Evolutionary conservation across 2,329 filamentous ascomycete genomes (phyloP).

Genomic region (Anthostomella pinea): DNA sequence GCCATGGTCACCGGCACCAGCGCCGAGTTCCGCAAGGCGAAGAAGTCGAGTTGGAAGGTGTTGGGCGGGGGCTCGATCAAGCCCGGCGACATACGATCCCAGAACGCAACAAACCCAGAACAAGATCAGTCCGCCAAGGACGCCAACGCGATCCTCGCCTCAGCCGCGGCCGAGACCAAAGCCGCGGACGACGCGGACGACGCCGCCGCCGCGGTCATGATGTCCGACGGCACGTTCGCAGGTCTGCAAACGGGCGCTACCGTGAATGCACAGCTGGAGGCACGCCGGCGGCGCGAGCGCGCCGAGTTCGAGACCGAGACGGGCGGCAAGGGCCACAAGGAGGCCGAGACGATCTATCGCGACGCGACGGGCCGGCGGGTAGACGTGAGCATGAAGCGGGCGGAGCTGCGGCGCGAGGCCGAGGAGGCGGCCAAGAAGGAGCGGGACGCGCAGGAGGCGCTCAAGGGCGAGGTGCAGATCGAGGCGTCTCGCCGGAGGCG

Average conservation of each 20-base stretch:
- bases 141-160: conserved; percentile 78
- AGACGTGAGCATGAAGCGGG: conserved; percentile 86
- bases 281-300: conserved; percentile 51
- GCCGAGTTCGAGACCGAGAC: conserved; percentile 21
- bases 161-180: conserved; percentile 60
- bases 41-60: conserved; percentile 78
- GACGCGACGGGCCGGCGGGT: conserved; percentile 94
- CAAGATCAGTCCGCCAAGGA: conserved; percentile 53
- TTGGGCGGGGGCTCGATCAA: conserved; percentile 56
- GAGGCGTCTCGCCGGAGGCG: conserved; percentile 62
- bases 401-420: conserved; percentile 68
- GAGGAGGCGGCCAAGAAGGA: conserved; percentile 70
- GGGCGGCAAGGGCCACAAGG: conserved; percentile 50
- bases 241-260: conserved; percentile 82
- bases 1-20: conserved; percentile 49
- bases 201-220: conserved; percentile 49
- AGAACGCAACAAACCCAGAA: conserved; percentile 22
- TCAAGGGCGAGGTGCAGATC: conserved; percentile 83
- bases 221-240: conserved; percentile 84
- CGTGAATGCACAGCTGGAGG: conserved; percentile 66
- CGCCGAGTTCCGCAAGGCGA: conserved; percentile 68
- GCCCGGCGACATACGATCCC: conserved; percentile 47
- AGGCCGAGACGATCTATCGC: conserved; percentile 86
- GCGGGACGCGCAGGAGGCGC: conserved; percentile 65
- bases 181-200: conserved; percentile 41